Percentiles rank a stretch among this genome's conserved stretches.
Evolutionary conservation across 176 grass and related monocot genomes (phyloP).

Genomic region (Triticum monococcum): DNA sequence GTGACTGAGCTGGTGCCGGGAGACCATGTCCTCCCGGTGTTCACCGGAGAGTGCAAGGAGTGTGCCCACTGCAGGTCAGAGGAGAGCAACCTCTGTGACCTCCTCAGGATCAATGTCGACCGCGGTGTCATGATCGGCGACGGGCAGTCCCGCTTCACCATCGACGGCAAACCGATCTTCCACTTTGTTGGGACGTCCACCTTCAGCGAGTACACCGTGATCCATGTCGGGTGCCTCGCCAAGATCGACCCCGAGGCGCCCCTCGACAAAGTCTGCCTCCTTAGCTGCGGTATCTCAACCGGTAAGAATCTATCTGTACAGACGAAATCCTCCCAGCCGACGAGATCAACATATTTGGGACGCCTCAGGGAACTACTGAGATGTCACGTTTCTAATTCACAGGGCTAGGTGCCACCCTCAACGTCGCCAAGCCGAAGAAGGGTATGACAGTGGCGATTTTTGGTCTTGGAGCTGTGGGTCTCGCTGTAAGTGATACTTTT

Average conservation of each 20-base stretch:
- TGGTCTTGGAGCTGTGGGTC: not conserved
- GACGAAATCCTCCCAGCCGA: too few relatives aligned
- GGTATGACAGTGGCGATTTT: not conserved
- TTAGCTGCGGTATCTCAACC: not conserved
- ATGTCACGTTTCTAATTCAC: not conserved
- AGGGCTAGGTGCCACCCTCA: not conserved
- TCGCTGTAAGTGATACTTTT: not conserved
- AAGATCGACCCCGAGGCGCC: not conserved
- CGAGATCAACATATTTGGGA: not conserved
- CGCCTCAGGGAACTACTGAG: too few relatives aligned
- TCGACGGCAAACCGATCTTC: not conserved
- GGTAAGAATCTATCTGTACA: not conserved
- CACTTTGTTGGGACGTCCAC: not conserved
- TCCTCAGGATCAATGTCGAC: not conserved
- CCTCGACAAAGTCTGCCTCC: not conserved
- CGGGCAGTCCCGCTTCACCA: not conserved
- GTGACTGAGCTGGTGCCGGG: not conserved
- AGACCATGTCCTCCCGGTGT: not conserved
- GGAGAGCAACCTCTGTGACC: not conserved
- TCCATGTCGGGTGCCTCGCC: not conserved
- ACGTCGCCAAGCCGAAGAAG: not conserved
- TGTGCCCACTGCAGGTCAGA: not conserved
- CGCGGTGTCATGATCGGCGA: not conserved
- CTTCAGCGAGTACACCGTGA: not conserved
- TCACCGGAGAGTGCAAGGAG: not conserved